Percentiles rank a stretch among this genome's conserved stretches.
phyloP scores from a whole-genome alignment of 2,329 filamentous ascomycete species.

The Arthrobotrys conoides region DNA sequence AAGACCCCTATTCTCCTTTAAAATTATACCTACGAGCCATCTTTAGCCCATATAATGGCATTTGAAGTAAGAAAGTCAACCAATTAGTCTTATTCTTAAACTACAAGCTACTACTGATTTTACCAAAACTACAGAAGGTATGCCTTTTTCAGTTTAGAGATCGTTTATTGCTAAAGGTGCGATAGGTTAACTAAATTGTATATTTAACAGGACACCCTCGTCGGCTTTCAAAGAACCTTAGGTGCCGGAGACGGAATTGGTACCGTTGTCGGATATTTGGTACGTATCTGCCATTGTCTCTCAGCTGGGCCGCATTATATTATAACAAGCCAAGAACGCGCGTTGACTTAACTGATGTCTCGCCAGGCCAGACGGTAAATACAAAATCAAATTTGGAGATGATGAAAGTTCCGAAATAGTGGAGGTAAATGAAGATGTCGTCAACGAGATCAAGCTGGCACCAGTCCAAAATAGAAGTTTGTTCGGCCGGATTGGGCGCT shows the following conservation, averaged over 20 bases:
- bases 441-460: neutral
- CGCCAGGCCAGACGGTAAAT: neutral
- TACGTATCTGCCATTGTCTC: neutral
- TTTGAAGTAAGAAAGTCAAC: neutral
- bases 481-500: neutral
- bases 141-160: no score
- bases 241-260: neutral
- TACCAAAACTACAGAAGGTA: neutral
- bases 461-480: neutral
- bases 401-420: neutral
- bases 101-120: neutral
- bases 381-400: neutral
- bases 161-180: no score
- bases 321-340: no score
- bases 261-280: neutral
- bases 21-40: no score
- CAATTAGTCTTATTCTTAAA: neutral
- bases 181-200: neutral
- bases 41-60: no score
- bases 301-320: no score
- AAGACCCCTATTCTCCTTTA: neutral
- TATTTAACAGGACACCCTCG: slow-evolving; percentile 7
- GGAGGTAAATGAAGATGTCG: neutral
- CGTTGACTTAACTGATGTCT: no score
- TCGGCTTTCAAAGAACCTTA: neutral